A percentile compares a stretch with the other conserved stretches of the same genome.
phyloP scores from a whole-genome alignment of 1,284 basidiomycete species.

The Cryptococcus sp. region DNA sequence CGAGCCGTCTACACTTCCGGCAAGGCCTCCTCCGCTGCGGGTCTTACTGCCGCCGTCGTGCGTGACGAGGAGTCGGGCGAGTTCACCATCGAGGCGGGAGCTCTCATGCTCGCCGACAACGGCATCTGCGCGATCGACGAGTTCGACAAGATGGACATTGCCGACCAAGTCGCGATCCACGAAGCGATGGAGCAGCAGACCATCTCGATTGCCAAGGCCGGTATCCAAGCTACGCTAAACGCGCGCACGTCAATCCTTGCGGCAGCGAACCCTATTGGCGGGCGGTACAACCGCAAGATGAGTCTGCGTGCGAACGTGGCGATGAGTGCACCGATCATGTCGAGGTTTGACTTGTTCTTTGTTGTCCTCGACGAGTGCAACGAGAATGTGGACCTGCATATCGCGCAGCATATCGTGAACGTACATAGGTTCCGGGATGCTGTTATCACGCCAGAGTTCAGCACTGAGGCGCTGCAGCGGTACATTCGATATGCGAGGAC shows the following conservation, averaged over 20 bases:
- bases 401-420: conserved; percentile 96
- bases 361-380: conserved; percentile 98
- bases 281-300: conserved; percentile 94
- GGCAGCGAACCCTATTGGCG: conserved; percentile 95
- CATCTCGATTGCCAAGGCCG: conserved; percentile 98
- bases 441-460: conserved; percentile 93
- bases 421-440: conserved; percentile 94
- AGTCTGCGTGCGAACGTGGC: conserved; percentile 91
- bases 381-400: conserved; percentile 84
- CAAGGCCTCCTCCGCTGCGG: conserved; percentile 96
- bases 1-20: conserved; percentile 98
- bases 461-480: conserved; percentile 90
- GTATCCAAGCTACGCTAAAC: conserved; percentile 97
- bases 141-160: conserved; percentile 99
- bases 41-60: conserved; percentile 97
- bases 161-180: conserved; percentile 98
- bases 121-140: conserved; percentile 99
- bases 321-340: conserved; percentile 99
- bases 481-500: conserved; percentile 97
- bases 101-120: conserved; percentile 98
- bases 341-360: conserved; percentile 97
- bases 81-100: conserved; percentile 98
- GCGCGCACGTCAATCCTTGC: conserved; percentile 97
- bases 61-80: conserved; percentile 98
- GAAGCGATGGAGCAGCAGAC: conserved; percentile 99